Percentiles rank a stretch among this genome's conserved stretches.
phyloP scores from a whole-genome alignment of 805 yeast species.

The Pichia phayaonensis region DNA sequence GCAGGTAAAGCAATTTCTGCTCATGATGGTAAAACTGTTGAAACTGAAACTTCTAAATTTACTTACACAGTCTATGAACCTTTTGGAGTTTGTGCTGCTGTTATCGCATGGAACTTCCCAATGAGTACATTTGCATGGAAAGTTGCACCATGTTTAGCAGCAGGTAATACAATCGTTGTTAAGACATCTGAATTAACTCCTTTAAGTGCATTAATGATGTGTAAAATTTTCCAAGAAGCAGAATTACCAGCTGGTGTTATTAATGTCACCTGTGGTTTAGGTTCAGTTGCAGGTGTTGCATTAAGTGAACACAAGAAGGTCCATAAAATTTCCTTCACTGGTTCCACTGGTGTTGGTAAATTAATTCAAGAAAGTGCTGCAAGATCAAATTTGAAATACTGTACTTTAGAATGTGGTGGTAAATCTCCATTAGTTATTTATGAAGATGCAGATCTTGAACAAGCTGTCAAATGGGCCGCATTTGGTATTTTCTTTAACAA shows the following conservation, averaged over 20 bases:
- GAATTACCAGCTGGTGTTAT: conserved; percentile 60
- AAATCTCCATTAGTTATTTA: conserved; percentile 89
- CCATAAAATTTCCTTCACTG: conserved; percentile 61
- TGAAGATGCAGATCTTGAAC: conserved; percentile 74
- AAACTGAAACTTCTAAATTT: conserved; percentile 48
- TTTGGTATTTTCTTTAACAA: conserved; percentile 86
- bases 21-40: conserved; percentile 51
- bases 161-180: conserved; percentile 57
- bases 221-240: conserved; percentile 47
- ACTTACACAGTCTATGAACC: conserved; percentile 62
- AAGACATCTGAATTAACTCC: conserved; percentile 65
- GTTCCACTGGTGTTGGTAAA: conserved; percentile 70
- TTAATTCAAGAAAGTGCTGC: conserved; percentile 76
- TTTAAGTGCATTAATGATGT: conserved; percentile 51
- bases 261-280: conserved; percentile 56
- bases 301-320: conserved; percentile 50
- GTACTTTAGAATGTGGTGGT: conserved; percentile 94
- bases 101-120: conserved; percentile 71
- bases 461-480: conserved; percentile 68
- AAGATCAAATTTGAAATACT: conserved; percentile 79
- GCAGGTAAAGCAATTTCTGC: conserved; percentile 75
- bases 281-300: conserved; percentile 52
- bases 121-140: conserved; percentile 63
- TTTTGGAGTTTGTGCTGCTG: conserved; percentile 62
- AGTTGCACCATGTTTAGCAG: conserved; percentile 59